phyloP scores from a whole-genome alignment of 805 yeast species.

The Cyberlindnera lachancei region DNA sequence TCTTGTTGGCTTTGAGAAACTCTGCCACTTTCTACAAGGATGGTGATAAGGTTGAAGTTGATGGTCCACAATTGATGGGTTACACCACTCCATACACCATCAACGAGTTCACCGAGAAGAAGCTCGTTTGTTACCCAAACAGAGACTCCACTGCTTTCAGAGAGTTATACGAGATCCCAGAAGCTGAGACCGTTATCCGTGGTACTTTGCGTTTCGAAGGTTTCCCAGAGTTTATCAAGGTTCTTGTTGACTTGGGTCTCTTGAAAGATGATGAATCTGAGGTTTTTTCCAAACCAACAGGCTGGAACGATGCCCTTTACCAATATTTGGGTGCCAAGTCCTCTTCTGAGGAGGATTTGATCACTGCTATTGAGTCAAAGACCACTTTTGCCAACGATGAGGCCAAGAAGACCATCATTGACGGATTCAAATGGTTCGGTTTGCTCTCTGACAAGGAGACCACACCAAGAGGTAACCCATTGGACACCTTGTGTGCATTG shows the following conservation, averaged over 20 bases:
- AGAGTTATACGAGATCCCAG: conserved; percentile 90
- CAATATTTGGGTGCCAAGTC: conserved; percentile 69
- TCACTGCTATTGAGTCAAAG: conserved; percentile 66
- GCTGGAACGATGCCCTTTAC: conserved; percentile 89
- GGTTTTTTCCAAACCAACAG: conserved; percentile 45
- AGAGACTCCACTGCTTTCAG: conserved; percentile 94
- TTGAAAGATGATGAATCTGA: conserved; percentile 68
- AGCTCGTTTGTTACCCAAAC: conserved; percentile 90
- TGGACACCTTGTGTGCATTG: conserved; percentile 95
- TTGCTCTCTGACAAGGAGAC: conserved; percentile 69
- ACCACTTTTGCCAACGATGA: conserved; percentile 74
- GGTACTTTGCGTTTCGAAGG: conserved; percentile 98
- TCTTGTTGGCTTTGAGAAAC: conserved; percentile 89
- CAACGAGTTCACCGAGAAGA: conserved; percentile 71
- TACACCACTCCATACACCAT: conserved; percentile 92
- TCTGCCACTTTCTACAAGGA: conserved; percentile 83
- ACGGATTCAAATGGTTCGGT: conserved; percentile 93
- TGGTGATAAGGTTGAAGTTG: conserved; percentile 72
- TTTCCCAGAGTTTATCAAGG: conserved; percentile 96
- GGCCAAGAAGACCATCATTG: conserved; percentile 78
- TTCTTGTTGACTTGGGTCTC: conserved; percentile 88
- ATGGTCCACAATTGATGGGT: conserved; percentile 89
- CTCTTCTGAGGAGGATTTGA: conserved; percentile 60
- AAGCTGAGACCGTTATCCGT: conserved; percentile 93
- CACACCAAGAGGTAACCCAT: conserved; percentile 87